Percentiles rank a stretch among this genome's conserved stretches.
Conservation (phyloP, 1,284 basidiomycete genomes). For the Trametes sp. region DNA sequence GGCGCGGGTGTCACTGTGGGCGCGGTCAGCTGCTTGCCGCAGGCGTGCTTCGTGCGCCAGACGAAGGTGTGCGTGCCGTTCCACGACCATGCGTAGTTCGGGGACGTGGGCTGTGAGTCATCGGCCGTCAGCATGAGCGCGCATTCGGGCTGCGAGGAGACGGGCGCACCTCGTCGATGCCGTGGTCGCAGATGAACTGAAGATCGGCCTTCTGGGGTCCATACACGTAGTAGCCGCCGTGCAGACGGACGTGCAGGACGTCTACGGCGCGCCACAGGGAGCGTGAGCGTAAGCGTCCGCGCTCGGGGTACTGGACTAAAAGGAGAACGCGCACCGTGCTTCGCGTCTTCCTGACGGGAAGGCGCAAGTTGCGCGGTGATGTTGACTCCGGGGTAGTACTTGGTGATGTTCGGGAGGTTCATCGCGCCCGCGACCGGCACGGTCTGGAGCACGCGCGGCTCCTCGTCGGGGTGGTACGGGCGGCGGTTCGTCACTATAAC, state of each 20-base stretch:
- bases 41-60: constrained; percentile 46
- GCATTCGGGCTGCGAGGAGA: neutral
- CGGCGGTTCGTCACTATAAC: constrained; percentile 45
- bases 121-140: constrained; percentile 5
- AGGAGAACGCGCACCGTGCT: constrained; percentile 30
- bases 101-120: constrained; percentile 38
- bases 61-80: constrained; percentile 44
- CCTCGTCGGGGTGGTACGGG: constrained; percentile 47
- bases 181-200: constrained; percentile 49
- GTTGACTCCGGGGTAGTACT: constrained; percentile 35
- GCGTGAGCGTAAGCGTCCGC: neutral
- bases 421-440: constrained; percentile 48
- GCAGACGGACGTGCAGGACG: constrained; percentile 48
- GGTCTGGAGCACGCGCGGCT: constrained; percentile 48
- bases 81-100: constrained; percentile 40
- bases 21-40: constrained; percentile 25
- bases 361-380: constrained; percentile 34
- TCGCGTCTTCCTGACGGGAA: constrained; percentile 17
- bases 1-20: constrained; percentile 7
- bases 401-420: constrained; percentile 24
- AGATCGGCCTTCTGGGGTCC: constrained; percentile 49
- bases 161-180: constrained; percentile 43
- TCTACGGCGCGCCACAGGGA: constrained; percentile 31
- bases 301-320: neutral
- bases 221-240: constrained; percentile 50